phyloP scores from a whole-genome alignment of 352 stramenopile genomes.

The Globisporangium perplexum region DNA sequence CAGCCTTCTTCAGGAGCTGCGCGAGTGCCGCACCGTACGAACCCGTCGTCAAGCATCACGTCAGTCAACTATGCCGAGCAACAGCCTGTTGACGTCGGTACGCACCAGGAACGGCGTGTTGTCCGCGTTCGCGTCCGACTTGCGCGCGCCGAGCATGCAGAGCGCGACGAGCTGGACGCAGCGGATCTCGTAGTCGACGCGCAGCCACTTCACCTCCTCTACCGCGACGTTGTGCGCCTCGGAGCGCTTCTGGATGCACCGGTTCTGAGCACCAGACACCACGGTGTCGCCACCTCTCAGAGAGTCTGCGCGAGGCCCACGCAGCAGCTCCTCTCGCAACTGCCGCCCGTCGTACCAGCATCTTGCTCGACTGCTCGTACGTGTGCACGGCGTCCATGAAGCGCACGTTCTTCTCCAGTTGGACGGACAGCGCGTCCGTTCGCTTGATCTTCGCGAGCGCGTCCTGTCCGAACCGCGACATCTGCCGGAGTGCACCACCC shows the following conservation, averaged over 20 bases:
- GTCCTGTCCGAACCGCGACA: constrained; percentile 50
- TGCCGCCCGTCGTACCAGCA: no score
- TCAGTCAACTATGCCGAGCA: no score
- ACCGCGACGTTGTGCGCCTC: constrained; percentile 36
- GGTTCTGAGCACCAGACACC: constrained; percentile 20
- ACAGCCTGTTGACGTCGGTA: no score
- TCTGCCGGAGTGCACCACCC: constrained; percentile 15
- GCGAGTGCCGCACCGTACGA: no score
- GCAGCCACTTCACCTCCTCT: constrained; percentile 62
- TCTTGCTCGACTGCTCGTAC: constrained; percentile 63
- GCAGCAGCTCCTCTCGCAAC: background rate
- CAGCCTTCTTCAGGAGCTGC: constrained; percentile 59
- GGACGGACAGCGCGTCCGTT: constrained; percentile 42
- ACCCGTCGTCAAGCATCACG: no score
- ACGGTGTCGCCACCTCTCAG: no score
- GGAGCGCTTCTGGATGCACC: constrained; percentile 58
- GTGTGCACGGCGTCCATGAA: constrained; percentile 72
- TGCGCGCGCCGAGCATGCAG: constrained; percentile 57
- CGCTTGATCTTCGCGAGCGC: constrained; percentile 57
- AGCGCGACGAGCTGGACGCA: constrained; percentile 67
- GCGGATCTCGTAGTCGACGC: constrained; percentile 70
- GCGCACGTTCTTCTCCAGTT: constrained; percentile 51
- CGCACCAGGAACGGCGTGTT: constrained; percentile 62
- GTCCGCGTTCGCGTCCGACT: constrained; percentile 28
- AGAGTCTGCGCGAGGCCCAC: no score